Evolutionary conservation across 2,329 filamentous ascomycete species (phyloP).

Genomic region (Mycogone perniciosa): DNA sequence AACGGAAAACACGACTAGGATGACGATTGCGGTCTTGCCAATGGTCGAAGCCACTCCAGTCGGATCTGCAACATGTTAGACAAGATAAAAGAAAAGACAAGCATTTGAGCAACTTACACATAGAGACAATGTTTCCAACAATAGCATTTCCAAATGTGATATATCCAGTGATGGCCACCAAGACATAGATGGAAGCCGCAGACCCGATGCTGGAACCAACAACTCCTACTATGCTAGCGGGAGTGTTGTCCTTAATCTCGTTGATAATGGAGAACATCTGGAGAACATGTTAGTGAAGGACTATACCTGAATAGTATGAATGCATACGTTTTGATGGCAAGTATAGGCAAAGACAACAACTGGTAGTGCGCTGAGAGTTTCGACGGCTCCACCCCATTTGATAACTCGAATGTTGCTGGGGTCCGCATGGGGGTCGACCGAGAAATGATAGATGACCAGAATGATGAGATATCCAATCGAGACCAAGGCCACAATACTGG

Average conservation of each 20-base stretch:
- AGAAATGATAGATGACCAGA: slow-evolving; percentile 87
- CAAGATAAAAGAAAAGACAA: too few species aligned
- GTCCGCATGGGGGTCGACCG: slow-evolving; percentile 67
- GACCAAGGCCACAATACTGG: slow-evolving; percentile 81
- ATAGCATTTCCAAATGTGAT: slow-evolving; percentile 90
- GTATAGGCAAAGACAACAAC: slow-evolving; percentile 99
- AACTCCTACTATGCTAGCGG: slow-evolving; percentile 66
- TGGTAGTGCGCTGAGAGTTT: slow-evolving; percentile 77
- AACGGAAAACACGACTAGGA: slow-evolving; percentile 94
- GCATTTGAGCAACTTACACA: slow-evolving; percentile 56
- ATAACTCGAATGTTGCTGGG: slow-evolving; percentile 71
- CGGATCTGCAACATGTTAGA: slow-evolving; percentile 28
- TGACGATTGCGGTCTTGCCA: slow-evolving; percentile 88
- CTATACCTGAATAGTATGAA: slow-evolving; percentile 18
- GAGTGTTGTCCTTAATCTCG: slow-evolving; percentile 81
- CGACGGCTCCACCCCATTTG: slow-evolving; percentile 70
- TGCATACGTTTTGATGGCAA: slow-evolving; percentile 86
- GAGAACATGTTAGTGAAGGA: slow-evolving; percentile 15
- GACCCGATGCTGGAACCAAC: slow-evolving; percentile 79
- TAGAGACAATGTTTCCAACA: slow-evolving; percentile 85
- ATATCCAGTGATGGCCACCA: slow-evolving; percentile 93
- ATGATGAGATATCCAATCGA: slow-evolving; percentile 94
- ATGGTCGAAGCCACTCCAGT: slow-evolving; percentile 71
- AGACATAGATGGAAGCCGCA: slow-evolving; percentile 77
- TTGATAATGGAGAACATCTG: slow-evolving; percentile 99